Base-by-base conservation (phyloP, 1,139 yeast species). In the Taiozyma sp. region DNA sequence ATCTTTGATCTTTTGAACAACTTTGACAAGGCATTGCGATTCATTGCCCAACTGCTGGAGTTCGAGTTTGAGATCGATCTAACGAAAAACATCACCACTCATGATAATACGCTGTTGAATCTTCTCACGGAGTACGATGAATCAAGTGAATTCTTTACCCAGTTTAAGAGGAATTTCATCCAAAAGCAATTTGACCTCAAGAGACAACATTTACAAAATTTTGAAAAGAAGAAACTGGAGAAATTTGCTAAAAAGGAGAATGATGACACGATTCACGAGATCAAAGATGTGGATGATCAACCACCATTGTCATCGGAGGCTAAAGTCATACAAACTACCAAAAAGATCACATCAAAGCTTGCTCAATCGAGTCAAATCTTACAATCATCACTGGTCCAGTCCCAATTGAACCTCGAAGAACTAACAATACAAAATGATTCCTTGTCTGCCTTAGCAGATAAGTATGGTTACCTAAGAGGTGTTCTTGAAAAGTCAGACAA, bases 331-430 rank as follows among this genome's bases (percentile, higher is more conserved):
- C 51, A 57, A 14, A 68, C 69, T 24, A 71, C 71, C 4, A 68
- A 66, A 54, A 64, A 62, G 48, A 59, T 72, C 47, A 72, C 74
- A 1, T 63, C 68, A 2, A 65, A 65, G 44, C 55, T 72, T 39
- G 54, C 65, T 14, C 68, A 69, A 50, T 66, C 74, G 5, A 69
- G 68, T 48, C 71, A 70, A 51, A 57, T 81, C 46, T 66, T 83
- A 67, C 76, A 80, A 43, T 71, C 82, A 13, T 72, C 84, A 4
- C 73, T 83, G 10, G 62, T 83, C 52, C 87, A 81, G 58, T 79
- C 84, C 10, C 84, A 80, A 55, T 67, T 83, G 47, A 81, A 81
- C 56, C 65, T 81, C 29, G 86, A 81, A 45, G 76, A 81, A n/a
- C 63, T 83, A 27, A 78, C 73, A 50, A 82, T 76, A 50, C 88